These are phyloP conservation scores for Ophiocordyceps robertsii DNA, from an alignment of 2,329 filamentous ascomycete species.

Conservation along the genomic window DNA sequence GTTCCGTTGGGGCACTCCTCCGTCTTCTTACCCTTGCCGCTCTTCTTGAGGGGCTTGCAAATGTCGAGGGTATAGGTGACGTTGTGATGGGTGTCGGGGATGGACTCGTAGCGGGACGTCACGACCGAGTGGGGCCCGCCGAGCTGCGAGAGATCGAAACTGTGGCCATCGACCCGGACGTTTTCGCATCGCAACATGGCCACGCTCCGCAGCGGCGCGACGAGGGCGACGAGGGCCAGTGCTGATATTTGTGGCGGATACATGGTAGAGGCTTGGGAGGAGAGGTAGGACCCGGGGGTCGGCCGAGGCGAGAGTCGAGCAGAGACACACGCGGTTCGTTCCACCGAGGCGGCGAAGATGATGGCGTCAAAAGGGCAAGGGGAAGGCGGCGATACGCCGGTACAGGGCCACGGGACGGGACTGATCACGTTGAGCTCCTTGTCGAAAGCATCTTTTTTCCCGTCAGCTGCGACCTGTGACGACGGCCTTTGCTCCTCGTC, in stretches of 20 bases:
- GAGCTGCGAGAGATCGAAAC: conserved; percentile 51
- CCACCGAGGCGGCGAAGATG: not conserved
- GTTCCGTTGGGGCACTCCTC: conserved; percentile 57
- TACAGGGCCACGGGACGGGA: not conserved
- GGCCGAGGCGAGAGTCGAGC: not conserved
- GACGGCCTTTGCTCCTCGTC: not conserved
- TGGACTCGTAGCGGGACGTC: conserved; percentile 37
- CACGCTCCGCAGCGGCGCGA: conserved; percentile 22
- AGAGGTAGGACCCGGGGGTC: too few species aligned
- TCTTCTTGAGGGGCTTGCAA: conserved; percentile 53
- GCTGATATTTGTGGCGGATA: conserved; percentile 23
- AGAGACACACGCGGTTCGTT: not conserved
- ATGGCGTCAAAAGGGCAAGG: not conserved
- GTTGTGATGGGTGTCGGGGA: conserved; percentile 41
- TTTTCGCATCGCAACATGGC: conserved; percentile 49
- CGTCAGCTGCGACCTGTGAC: not conserved
- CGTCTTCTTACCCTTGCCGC: conserved; percentile 37
- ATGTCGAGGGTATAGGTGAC: conserved; percentile 74
- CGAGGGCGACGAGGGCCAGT: conserved; percentile 22
- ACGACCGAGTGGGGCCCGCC: conserved; percentile 57
- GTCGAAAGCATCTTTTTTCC: not conserved
- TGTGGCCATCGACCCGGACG: conserved; percentile 41
- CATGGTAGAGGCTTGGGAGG: conserved; percentile 17
- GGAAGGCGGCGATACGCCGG: not conserved
- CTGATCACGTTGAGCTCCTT: not conserved